These are phyloP conservation scores for Digitaria exilis DNA, from an alignment of 202 grass and related monocot species.

Conservation along the genomic window DNA sequence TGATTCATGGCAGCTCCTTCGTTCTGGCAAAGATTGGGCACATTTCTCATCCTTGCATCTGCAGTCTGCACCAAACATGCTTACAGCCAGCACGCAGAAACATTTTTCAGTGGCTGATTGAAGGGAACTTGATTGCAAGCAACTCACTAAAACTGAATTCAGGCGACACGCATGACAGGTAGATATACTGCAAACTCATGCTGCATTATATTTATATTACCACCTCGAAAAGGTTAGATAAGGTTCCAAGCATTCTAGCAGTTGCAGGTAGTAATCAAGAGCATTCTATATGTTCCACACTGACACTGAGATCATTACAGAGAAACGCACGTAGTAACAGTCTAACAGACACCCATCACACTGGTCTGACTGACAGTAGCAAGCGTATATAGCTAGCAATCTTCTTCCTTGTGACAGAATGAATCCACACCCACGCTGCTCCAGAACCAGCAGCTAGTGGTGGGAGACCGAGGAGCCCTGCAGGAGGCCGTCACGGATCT, in stretches of 20 bases:
- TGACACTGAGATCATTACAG: background rate
- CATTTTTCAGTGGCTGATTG: background rate
- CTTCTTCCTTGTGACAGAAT: background rate
- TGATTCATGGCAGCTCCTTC: background rate
- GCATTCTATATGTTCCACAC: background rate
- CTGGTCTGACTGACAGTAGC: background rate
- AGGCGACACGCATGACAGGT: background rate
- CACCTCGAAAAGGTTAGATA: background rate
- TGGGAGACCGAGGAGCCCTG: slow-evolving; percentile 38
- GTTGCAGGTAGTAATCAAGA: background rate
- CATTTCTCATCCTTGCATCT: background rate
- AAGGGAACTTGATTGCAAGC: background rate
- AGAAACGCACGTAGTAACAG: background rate
- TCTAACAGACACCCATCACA: slow-evolving; percentile 11
- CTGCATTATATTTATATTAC: background rate
- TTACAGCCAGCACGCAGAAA: background rate
- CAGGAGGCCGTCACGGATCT: slow-evolving; percentile 66
- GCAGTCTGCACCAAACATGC: background rate
- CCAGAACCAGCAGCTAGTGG: background rate
- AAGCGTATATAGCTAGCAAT: background rate
- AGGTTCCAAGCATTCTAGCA: background rate
- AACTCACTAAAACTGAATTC: background rate
- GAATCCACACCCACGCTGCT: background rate
- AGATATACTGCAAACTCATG: slow-evolving; percentile 22
- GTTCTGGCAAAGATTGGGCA: background rate